Percentiles rank a stretch among this genome's conserved stretches.
Conservation (phyloP, 1,284 basidiomycete species). For the Naganishia albida region DNA sequence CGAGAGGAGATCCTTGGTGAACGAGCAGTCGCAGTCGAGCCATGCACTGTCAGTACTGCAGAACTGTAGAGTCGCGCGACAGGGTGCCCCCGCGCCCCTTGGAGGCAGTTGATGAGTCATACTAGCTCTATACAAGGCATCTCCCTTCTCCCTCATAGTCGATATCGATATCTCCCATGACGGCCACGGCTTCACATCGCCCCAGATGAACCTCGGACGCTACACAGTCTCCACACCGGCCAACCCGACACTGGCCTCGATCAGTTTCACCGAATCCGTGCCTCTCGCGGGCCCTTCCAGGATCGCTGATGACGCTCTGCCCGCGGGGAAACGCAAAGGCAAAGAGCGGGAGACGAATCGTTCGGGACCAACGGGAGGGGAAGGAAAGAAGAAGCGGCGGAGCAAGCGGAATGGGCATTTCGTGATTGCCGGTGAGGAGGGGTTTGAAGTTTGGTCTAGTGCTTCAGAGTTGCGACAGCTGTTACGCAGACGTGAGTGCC, state of each 20-base stretch:
- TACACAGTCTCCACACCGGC: conserved; percentile 24
- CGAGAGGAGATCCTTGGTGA: too few relatives aligned
- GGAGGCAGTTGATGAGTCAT: too few relatives aligned
- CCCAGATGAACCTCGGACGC: conserved; percentile 30
- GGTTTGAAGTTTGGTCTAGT: conserved; percentile 82
- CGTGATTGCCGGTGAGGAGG: conserved; percentile 74
- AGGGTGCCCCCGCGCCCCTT: too few relatives aligned
- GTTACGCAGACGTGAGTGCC: conserved; percentile 75
- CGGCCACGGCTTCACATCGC: neutral
- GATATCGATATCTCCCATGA: too few relatives aligned
- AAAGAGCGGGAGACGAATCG: neutral
- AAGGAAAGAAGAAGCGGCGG: neutral
- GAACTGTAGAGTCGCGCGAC: too few relatives aligned
- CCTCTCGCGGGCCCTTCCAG: neutral
- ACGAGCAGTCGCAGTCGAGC: too few relatives aligned
- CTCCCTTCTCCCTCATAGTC: too few relatives aligned
- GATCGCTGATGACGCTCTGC: neutral
- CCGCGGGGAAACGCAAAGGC: neutral
- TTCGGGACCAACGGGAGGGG: neutral
- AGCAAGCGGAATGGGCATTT: conserved; percentile 55
- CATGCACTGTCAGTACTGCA: too few relatives aligned
- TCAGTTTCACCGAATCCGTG: conserved; percentile 21
- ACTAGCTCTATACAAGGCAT: too few relatives aligned
- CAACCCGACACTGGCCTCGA: conserved; percentile 14
- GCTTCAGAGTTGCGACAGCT: conserved; percentile 71